Evolutionary conservation across 441 rosid genomes (phyloP), one percentile per base, ranked within the genome.

Genomic region (Arabidopsis hybrid): DNA sequence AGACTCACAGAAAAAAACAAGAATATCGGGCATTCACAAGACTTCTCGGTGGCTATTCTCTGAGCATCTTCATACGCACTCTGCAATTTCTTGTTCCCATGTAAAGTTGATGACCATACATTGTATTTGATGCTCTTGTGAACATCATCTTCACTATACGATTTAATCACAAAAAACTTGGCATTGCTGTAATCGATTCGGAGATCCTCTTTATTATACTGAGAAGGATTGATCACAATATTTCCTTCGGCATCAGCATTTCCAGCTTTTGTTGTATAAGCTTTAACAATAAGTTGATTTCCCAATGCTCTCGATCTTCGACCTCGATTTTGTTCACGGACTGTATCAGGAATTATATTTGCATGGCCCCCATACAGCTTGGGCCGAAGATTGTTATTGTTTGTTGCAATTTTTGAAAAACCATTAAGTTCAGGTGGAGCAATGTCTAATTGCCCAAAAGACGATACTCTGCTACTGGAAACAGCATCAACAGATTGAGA

Each of bases 101-200:
- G 90, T 67, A 92, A 83, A 31, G 99, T 94, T 58, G 97, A 91
- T 18, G 99, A 92, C 99, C 99, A 94, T 52, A 94, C 89, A 76
- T 69, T 85, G 77, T 90, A 94, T 67, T 94, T 94, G 76, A 94
- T 87, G 86, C 99, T 94, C 83, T 89, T 94, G 87, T 94, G 99
- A 31, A 94, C 95, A 80, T 94, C 99, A 83, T 94, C 97, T 81
- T 94, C 97, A 21, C 97, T 91, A 68, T 94, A 94, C 1, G 98
- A 94, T 79, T 94, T 94, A 35, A 94, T 91, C 73, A 94, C 95
- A 77, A 86, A 94, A 85, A 86, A 89, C 72, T 90, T 94, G 47
- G 89, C 97, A 77, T 76, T 81, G 62, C 52, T 77, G 78, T 85
- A 84, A 36, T 88, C 85, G 18, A 85, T 76, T 58, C 76, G 75